Evolutionary conservation across 2,329 filamentous ascomycete genomes (phyloP).

Genomic region (Drechslerella stenobrocha): DNA sequence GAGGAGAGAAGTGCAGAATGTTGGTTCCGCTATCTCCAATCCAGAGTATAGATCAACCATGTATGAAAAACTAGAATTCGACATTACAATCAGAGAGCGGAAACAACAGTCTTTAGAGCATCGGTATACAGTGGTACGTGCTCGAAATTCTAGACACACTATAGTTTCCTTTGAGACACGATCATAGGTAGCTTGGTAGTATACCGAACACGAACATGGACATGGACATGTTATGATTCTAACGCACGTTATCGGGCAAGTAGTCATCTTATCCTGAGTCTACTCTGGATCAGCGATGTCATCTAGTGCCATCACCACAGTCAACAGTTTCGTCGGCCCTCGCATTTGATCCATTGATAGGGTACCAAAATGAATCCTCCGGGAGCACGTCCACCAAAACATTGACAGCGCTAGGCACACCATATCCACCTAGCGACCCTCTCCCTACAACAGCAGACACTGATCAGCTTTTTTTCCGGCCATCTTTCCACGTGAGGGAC

Average conservation of each 20-base stretch:
- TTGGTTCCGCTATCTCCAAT: slow-evolving; percentile 31
- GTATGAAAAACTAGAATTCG: slow-evolving; percentile 20
- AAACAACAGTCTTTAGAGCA: background rate
- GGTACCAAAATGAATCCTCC: too few relatives aligned
- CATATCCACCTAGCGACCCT: too few relatives aligned
- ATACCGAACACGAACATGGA: too few relatives aligned
- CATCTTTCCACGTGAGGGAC: slow-evolving; percentile 23
- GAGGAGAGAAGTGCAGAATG: slow-evolving; percentile 19
- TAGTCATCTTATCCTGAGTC: slow-evolving; percentile 16
- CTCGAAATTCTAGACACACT: background rate
- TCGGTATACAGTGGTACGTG: background rate
- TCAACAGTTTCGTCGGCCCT: slow-evolving; percentile 11
- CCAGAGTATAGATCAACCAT: slow-evolving; percentile 23
- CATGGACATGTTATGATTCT: background rate
- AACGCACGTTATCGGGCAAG: background rate
- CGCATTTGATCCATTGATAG: background rate
- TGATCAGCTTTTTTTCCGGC: slow-evolving; percentile 21
- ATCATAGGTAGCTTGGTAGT: too few relatives aligned
- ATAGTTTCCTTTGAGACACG: too few relatives aligned
- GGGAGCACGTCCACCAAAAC: too few relatives aligned
- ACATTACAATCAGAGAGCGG: slow-evolving; percentile 37
- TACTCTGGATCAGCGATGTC: slow-evolving; percentile 18
- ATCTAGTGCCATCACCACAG: too few relatives aligned
- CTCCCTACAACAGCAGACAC: slow-evolving; percentile 15
- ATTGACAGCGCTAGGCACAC: too few relatives aligned